A percentile compares a stretch with the other conserved stretches of the same genome.
These are phyloP conservation scores for Lophiostoma macrostomum DNA, from an alignment of 495 filamentous ascomycete genomes.

Conservation along the genomic window DNA sequence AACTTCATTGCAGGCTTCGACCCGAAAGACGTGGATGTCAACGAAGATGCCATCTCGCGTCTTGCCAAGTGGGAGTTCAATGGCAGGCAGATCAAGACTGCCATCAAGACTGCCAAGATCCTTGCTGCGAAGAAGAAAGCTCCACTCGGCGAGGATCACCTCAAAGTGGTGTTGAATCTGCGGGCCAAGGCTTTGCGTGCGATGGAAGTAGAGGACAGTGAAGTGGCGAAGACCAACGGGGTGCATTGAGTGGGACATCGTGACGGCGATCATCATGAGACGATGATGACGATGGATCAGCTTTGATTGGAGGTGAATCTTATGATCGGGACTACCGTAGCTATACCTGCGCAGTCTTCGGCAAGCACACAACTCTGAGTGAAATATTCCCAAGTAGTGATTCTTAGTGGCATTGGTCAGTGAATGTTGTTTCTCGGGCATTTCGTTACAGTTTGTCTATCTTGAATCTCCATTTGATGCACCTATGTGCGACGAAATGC, in stretches of 20 bases:
- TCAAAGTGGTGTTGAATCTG: slow-evolving; percentile 48
- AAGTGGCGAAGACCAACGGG: background rate
- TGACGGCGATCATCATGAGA: no score
- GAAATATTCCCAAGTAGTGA: no score
- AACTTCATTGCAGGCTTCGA: slow-evolving; percentile 38
- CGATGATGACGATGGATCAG: no score
- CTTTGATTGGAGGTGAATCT: no score
- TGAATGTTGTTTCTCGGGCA: no score
- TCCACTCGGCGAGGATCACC: slow-evolving; percentile 41
- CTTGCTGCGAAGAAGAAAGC: slow-evolving; percentile 40
- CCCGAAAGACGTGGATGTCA: slow-evolving; percentile 35
- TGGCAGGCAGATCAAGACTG: slow-evolving; percentile 62
- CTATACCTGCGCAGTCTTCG: no score
- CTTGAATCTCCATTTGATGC: no score
- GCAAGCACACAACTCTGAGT: no score
- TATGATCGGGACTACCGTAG: no score
- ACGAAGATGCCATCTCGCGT: slow-evolving; percentile 38
- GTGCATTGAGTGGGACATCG: background rate
- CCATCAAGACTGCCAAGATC: slow-evolving; percentile 53
- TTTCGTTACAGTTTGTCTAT: no score
- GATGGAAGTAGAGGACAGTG: slow-evolving; percentile 27
- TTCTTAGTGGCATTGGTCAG: no score
- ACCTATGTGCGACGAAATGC: no score
- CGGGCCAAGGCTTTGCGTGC: slow-evolving; percentile 5
- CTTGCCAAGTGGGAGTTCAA: slow-evolving; percentile 52